Evolutionary conservation across 352 stramenopile genomes (phyloP), one percentile per base, ranked within the genome.

Genomic region (Globisporangium middletonii): DNA sequence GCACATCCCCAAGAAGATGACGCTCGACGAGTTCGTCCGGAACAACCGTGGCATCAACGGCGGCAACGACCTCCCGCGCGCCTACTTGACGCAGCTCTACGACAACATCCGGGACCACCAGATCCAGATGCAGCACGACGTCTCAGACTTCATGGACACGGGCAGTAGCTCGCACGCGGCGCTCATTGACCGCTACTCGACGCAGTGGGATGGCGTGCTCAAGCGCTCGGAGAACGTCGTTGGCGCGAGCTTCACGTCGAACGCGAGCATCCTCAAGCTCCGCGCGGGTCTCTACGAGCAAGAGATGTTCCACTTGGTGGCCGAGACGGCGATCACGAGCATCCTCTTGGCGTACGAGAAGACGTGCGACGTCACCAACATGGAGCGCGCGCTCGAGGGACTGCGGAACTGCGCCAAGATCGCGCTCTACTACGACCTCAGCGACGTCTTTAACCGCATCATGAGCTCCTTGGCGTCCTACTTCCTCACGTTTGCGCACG

Each of bases 1-100:
- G 33, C 80, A 94, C 44, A 92, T 95, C 43, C 68, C 77, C 5
- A 93, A 93, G 67, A 95, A 95, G 52, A 95, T 95, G 86, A 93
- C 73, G 1, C 42, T 90, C 8, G 83, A 95, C 43, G 86, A 94
- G 66, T 95, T 95, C 63, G 44, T 95, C 27, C 76, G 83, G 50
- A 95, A 95, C 55, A 95, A 95, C 58, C 80, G 83, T 4, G 86
- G 86, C 12, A 95, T 95, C 45, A 95, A 93, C 48, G 83, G 65
- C 1, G 86, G 82, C 2, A 44, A 95, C 33, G 86, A 95, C 44
- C 60, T 95, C 1, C 86, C 86, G 0, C 62, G 50, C 0, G 77
- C 83, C 47, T 95, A 93, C 60, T 53, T 94, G 53, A 77, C 69
- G 8, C 69, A 80, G 38, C 49, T 95, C 52, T 95, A 94, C 64